Evolutionary conservation across 371 early-diverging fungal genomes (phyloP), one percentile per base, ranked within the genome.

Genomic region (Homolaphlyctis polyrhiza): DNA sequence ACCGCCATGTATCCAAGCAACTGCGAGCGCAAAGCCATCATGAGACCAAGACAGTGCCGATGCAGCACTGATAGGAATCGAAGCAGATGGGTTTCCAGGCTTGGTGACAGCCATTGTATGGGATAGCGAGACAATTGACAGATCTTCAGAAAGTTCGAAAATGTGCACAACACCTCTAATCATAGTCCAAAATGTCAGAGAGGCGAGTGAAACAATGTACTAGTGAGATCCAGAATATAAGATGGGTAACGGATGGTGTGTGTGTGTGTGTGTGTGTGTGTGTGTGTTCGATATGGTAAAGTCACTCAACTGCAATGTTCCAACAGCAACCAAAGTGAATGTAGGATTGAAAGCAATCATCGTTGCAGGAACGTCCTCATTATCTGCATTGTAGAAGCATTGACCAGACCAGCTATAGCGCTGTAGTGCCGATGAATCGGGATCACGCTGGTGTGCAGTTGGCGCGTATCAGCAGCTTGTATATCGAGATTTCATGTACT

Each of bases 11-110:
- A 67, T 72, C 76, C 84, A 89, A 28, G 88, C 89, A 57, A 86
- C 88, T 0, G 91, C 88, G 18, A 93, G 66, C 0, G 88, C 88
- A 63, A 83, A 84, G 36, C 91, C 91, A 71, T 91, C 90, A 8
- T 81, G 78, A 18, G 90, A 86, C 93, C 93, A 93, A 28, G 75
- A 77, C 21, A 92, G 47, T 0, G 82, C 69, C 34, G 49, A 66
- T 2, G 77, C 78, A 25, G 59, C 47, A 18, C 76, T 71, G 21
- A 73, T 23, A 21, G 67, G 55, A 33, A 55, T 55, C 3, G 3
- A 33, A 4, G 55, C 35, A 5, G 4, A 5, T 13, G 1, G 16
- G n/a, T 51, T 45, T 14, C 62, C 50, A 3, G 55, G 60, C 33
- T 63, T 27, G 18, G 48, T 32, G 2, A 67, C 49, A 43, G 57